Percentiles rank a stretch among this genome's conserved stretches.
Conservation (phyloP, 2,329 filamentous ascomycete species). For the Colletotrichum sp. region DNA sequence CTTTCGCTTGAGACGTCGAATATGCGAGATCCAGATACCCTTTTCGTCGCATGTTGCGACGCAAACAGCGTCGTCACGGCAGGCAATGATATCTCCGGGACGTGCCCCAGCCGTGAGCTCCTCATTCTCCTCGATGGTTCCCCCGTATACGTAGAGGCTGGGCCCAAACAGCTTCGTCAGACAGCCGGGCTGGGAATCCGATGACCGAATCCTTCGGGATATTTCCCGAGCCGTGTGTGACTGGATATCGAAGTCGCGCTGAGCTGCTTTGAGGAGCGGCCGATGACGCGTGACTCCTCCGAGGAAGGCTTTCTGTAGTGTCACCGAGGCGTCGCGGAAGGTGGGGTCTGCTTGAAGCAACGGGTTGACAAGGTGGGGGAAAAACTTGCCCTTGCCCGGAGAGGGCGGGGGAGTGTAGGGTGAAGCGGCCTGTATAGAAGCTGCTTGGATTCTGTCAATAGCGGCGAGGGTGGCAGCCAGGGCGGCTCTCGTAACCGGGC, state of each 20-base stretch:
- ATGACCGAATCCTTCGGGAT: conserved; percentile 45
- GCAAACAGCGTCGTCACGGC: conserved; percentile 40
- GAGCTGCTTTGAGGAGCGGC: conserved; percentile 42
- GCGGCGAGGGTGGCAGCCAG: conserved; percentile 40
- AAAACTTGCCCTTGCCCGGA: conserved; percentile 7
- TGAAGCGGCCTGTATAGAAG: not conserved
- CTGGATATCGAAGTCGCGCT: conserved; percentile 40
- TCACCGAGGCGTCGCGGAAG: conserved; percentile 31
- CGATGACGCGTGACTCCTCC: conserved; percentile 40
- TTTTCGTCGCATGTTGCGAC: conserved; percentile 41
- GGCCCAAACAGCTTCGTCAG: conserved; percentile 40
- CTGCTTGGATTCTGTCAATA: conserved; percentile 35
- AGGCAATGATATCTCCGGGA: conserved; percentile 36
- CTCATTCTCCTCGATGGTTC: conserved; percentile 37
- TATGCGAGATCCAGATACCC: conserved; percentile 46
- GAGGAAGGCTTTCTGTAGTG: conserved; percentile 37
- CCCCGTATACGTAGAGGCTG: conserved; percentile 44
- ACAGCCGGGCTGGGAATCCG: conserved; percentile 46
- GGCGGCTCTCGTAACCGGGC: conserved; percentile 41
- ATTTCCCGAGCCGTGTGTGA: conserved; percentile 39
- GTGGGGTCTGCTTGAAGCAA: conserved; percentile 13
- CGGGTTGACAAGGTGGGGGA: conserved; percentile 20
- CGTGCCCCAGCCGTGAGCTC: conserved; percentile 13
- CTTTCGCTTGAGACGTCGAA: conserved; percentile 41
- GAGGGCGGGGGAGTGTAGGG: conserved; percentile 21